Evolutionary conservation across 2,329 filamentous ascomycete species (phyloP), one percentile per base, ranked within the genome.

Genomic region (Scedosporium aurantiacum): DNA sequence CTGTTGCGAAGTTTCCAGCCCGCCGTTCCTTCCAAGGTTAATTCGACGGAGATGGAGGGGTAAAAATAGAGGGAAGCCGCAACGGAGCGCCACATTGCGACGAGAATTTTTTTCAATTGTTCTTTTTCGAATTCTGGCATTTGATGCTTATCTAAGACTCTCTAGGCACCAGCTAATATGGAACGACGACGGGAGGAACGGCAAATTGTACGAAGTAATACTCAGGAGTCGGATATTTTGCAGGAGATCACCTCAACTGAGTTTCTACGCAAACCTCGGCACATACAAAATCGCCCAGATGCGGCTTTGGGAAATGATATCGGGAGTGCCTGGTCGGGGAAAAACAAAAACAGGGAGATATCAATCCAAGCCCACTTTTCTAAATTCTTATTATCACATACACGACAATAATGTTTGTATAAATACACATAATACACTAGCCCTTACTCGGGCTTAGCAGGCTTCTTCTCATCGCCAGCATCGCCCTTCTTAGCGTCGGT

Each of bases 1-100:
- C 67, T 66, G 61, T 63, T 63, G 65, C 67, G 65, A 64, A 67
- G 61, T 67, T 67, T 67, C 64, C 62, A 65, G 65, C 63, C 58
- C 58, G 58, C 45, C 54, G 54, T 40, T 25, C 27, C 28, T 40
- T 28, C 18, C 32, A 37, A 37, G 32, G 32, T 37, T 37, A 37
- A 37, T 60, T 54, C 25, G 12, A 18, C 10, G n/a, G 58, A 43
- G 43, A 40, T 58, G 56, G 56, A 58, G 56, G 56, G 56, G 56
- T 40, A 57, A 40, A 57, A 21, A 37, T 37, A 37, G 54, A n/a
- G 27, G 27, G 54, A 23, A 23, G 18, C 14, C 23, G 43, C 43
- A 23, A 47, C 43, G 23, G 23, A 28, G 18, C 21, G 50, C 18
- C 50, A 47, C 16, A 47, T 47, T 23, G 43, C 10, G 14, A 37